A percentile compares a stretch with the other conserved stretches of the same genome.
Conservation (phyloP, 2,329 filamentous ascomycete species). For the Ascosphaera aggregata region DNA sequence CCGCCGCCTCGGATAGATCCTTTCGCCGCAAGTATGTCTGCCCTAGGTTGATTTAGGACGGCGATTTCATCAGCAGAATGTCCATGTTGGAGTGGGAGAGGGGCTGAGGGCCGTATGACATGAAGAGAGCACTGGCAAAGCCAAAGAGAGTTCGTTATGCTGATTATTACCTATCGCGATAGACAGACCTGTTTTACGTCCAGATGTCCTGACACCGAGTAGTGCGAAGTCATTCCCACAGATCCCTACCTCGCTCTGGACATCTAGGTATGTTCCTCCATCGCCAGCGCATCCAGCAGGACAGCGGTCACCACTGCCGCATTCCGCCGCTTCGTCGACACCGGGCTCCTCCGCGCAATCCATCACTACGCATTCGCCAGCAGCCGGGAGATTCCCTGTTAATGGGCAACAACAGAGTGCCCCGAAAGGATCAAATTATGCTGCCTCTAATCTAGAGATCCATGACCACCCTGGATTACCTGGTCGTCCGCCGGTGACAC, state of each 20-base stretch:
- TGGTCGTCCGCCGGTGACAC: too few relatives aligned
- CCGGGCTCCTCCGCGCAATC: too few relatives aligned
- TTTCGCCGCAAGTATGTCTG: constrained; percentile 34
- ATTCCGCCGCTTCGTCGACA: too few relatives aligned
- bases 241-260: neutral
- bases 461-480: too few relatives aligned
- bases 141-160: neutral
- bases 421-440: too few relatives aligned
- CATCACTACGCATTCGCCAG: too few relatives aligned
- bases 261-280: neutral
- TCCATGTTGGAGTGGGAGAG: neutral
- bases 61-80: too few relatives aligned
- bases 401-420: too few relatives aligned
- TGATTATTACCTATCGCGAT: constrained; percentile 1
- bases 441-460: too few relatives aligned
- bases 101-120: neutral
- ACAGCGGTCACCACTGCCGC: constrained; percentile 7
- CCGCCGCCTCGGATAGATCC: constrained; percentile 33
- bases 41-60: too few relatives aligned
- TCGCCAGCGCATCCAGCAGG: constrained; percentile 15
- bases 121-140: neutral
- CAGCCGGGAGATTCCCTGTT: too few relatives aligned
- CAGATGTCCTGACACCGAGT: constrained; percentile 38
- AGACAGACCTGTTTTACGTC: constrained; percentile 23
- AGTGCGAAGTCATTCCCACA: constrained; percentile 15